Evolutionary conservation across 352 stramenopile genomes (phyloP), one percentile per base, ranked within the genome.

Genomic region (Pythium aphanidermatum): DNA sequence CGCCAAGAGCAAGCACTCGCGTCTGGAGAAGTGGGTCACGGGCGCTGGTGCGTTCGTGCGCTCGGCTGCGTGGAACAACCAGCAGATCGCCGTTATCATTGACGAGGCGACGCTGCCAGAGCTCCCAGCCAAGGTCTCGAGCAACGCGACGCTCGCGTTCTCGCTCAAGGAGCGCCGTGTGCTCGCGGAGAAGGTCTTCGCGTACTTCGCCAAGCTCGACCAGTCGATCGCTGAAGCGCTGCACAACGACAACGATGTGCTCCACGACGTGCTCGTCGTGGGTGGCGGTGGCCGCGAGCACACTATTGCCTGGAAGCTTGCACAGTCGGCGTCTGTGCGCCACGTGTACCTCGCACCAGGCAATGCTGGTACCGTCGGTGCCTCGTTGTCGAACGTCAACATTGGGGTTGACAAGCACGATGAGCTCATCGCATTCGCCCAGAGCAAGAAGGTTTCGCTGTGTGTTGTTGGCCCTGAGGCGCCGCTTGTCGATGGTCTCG

Each of bases 401-500:
- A 82, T 95, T 43, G 48, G 53, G 17, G 70, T 83, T 0, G 47
- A 60, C 35, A 55, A 82, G 36, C 67, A 90, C 58, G 69, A 83
- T 21, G 72, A 76, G 42, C 62, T 95, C 13, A 69, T 95, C 13
- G 65, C 66, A 13, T 95, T 96, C 48, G 77, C 74, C 8, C 62
- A 70, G 43, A 74, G 80, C 48, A 97, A 98, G 63, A 82, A 78
- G 23, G 90, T 98, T 13, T 84, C 95, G 5, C 86, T 99, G 24
- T 96, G 98, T 31, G 93, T 98, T 20, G 93, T 99, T 12, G 97
- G 97, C 21, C 97, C 97, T 0, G 97, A 99, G 58, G 81, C 89
- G 12, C 96, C 96, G 7, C 72, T 99, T 14, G 95, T 99, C 25
- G 92, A 88, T 39, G 97, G 96, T 35, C 75, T 99, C 25, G 92